A percentile compares a stretch with the other conserved stretches of the same genome.
Conservation (phyloP, 441 rosid species). For the Pelargonium myrrhifolium region DNA sequence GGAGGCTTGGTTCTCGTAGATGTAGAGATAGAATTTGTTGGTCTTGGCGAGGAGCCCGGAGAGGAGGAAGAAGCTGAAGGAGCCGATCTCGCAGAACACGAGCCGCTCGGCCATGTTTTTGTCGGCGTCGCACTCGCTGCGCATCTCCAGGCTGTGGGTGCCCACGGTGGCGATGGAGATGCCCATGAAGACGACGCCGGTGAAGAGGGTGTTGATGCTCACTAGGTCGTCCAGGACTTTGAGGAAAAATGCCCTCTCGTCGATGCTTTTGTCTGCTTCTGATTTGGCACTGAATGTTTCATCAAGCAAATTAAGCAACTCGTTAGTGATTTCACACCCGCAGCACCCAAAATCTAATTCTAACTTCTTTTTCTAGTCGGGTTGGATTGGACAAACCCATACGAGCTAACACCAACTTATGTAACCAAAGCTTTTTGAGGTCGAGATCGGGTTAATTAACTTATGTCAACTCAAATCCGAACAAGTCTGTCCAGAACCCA, state of each 20-base stretch:
- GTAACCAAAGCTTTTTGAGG: no score
- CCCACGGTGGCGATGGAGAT: not conserved
- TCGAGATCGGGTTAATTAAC: no score
- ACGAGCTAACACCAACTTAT: no score
- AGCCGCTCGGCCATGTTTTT: not conserved
- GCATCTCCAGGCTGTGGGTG: not conserved
- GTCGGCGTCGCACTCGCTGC: slow-evolving; percentile 1
- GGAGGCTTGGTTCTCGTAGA: not conserved
- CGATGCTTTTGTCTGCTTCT: not conserved
- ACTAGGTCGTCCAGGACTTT: not conserved
- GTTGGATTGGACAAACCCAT: no score
- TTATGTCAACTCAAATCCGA: no score
- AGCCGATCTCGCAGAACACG: slow-evolving; percentile 2
- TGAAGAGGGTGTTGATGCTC: slow-evolving; percentile 4
- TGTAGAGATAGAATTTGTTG: not conserved
- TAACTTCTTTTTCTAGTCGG: no score
- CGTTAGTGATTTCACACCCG: no score
- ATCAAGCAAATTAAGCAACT: no score
- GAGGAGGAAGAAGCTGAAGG: slow-evolving; percentile 5
- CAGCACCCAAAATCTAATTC: no score
- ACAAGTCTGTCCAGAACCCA: no score
- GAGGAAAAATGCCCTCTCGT: not conserved
- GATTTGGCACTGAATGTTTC: no score
- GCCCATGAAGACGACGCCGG: not conserved
- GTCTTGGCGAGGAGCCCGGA: not conserved